Evolutionary conservation across 768 basidiomycete species (phyloP).

Genomic region (Agrocybe praecox): DNA sequence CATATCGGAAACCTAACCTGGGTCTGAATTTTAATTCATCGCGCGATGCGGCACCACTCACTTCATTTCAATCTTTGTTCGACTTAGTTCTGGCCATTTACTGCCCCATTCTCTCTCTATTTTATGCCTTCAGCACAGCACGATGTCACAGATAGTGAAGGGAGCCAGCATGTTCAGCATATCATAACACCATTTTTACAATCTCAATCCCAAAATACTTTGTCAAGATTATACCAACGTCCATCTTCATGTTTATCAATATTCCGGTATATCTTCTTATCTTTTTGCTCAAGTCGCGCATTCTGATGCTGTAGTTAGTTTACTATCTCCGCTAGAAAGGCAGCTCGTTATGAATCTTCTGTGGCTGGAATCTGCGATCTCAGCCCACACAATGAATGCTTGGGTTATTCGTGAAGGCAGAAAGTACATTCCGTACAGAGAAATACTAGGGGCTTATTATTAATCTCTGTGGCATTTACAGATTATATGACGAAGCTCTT

Average conservation of each 20-base stretch:
- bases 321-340: conserved; percentile 77
- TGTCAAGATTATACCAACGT: conserved; percentile 79
- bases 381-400: conserved; percentile 64
- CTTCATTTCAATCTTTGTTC: not conserved
- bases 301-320: conserved; percentile 42
- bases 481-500: conserved; percentile 74
- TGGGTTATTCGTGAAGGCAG: conserved; percentile 79
- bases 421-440: conserved; percentile 48
- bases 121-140: conserved; percentile 28
- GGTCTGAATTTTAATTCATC: not conserved
- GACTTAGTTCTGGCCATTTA: not conserved
- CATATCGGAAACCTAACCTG: not conserved
- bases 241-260: conserved; percentile 91
- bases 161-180: conserved; percentile 47
- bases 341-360: conserved; percentile 87
- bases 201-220: conserved; percentile 74
- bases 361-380: conserved; percentile 82
- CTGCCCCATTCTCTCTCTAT: conserved; percentile 3
- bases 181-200: conserved; percentile 79
- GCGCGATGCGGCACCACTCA: not conserved
- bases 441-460: conserved; percentile 7
- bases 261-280: conserved; percentile 64
- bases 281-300: conserved; percentile 12
- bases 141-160: conserved; percentile 27
- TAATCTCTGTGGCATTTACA: conserved; percentile 36